Conservation (phyloP, 805 yeast species). For the Saccharomyces cerevisiae region DNA sequence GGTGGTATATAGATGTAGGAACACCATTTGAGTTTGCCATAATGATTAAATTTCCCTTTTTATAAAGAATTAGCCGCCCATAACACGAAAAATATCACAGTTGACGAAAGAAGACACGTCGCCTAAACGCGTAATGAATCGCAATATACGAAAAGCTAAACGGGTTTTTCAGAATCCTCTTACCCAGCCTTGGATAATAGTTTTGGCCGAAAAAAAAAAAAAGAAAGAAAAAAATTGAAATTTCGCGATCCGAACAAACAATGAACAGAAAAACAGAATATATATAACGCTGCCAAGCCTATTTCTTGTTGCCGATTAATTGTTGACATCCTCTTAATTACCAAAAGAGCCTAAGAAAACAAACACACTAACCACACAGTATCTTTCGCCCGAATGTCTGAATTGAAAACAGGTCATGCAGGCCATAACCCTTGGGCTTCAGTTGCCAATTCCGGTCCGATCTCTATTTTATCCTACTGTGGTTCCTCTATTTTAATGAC, state of each 20-base stretch:
- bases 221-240: background rate
- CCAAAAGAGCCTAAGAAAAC: background rate
- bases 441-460: constrained; percentile 36
- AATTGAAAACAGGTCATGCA: constrained; percentile 19
- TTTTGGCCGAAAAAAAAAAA: background rate
- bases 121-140: background rate
- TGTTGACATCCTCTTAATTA: background rate
- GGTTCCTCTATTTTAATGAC: constrained; percentile 89
- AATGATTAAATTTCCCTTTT: background rate
- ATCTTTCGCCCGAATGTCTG: constrained; percentile 19
- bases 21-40: background rate
- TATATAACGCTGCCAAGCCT: background rate
- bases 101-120: background rate
- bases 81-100: background rate
- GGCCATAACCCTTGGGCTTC: background rate
- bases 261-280: background rate
- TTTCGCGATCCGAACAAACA: background rate
- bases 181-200: background rate
- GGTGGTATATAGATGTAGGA: background rate
- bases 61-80: background rate
- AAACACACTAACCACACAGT: background rate
- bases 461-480: constrained; percentile 73
- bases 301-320: background rate
- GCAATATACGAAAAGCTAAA: background rate
- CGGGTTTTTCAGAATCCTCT: background rate